phyloP scores from a whole-genome alignment of 2,329 filamentous ascomycete genomes.

The Neoarthrinium moseri region DNA sequence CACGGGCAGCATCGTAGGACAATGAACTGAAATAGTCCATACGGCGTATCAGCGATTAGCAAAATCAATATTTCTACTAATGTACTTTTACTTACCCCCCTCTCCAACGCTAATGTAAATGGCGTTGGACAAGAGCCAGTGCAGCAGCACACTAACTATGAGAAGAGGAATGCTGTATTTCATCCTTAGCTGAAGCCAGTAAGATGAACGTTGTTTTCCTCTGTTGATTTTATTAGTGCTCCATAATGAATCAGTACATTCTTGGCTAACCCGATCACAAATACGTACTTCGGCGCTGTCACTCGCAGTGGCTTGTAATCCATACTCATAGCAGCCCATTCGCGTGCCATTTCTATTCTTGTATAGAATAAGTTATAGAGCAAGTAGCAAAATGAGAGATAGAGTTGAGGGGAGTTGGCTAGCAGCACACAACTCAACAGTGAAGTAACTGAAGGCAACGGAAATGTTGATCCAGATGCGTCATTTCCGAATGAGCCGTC shows the following conservation, averaged over 20 bases:
- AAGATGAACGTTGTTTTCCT: slow-evolving; percentile 31
- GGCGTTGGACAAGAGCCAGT: slow-evolving; percentile 40
- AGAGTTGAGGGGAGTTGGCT: slow-evolving; percentile 38
- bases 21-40: not conserved
- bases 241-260: no score
- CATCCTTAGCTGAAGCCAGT: slow-evolving; percentile 38
- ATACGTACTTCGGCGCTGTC: no score
- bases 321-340: slow-evolving; percentile 37
- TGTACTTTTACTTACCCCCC: no score
- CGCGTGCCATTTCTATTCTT: slow-evolving; percentile 35
- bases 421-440: slow-evolving; percentile 13
- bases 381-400: slow-evolving; percentile 39
- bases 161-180: slow-evolving; percentile 37
- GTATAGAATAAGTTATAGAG: slow-evolving; percentile 40
- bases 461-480: not conserved
- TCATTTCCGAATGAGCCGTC: no score
- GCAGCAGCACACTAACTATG: slow-evolving; percentile 29
- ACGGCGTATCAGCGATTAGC: no score
- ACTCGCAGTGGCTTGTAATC: slow-evolving; percentile 31
- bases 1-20: not conserved
- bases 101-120: slow-evolving; percentile 31
- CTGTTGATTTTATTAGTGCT: no score
- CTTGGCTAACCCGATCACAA: no score
- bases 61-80: no score
- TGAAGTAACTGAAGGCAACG: slow-evolving; percentile 8